phyloP scores from a whole-genome alignment of 805 yeast species.

The Wickerhamiella kazuoi region DNA sequence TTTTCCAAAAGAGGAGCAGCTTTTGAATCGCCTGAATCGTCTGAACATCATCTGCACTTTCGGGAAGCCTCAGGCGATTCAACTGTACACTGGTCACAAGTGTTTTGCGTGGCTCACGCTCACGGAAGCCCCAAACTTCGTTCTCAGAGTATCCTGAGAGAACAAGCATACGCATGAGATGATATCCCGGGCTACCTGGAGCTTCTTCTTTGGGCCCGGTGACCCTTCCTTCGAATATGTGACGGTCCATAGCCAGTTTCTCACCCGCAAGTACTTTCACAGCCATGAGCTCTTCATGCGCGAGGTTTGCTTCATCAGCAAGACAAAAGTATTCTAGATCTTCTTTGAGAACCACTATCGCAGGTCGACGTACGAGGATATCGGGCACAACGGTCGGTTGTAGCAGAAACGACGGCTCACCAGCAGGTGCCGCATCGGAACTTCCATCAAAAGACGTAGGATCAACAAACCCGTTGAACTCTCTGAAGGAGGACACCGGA shows the following conservation, averaged over 20 bases:
- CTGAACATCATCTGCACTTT: slow-evolving; percentile 6
- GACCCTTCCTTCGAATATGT: slow-evolving; percentile 37
- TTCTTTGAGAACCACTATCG: slow-evolving; percentile 80
- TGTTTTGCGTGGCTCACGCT: slow-evolving; percentile 73
- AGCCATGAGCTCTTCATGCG: slow-evolving; percentile 40
- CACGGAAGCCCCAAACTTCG: slow-evolving; percentile 75
- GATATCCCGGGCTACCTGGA: slow-evolving; percentile 79
- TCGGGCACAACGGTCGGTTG: slow-evolving; percentile 22
- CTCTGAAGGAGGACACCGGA: slow-evolving; percentile 9
- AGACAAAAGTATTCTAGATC: slow-evolving; percentile 88
- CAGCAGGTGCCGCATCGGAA: slow-evolving; percentile 14
- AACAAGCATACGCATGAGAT: slow-evolving; percentile 84
- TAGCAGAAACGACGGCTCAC: slow-evolving; percentile 4
- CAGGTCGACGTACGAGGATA: slow-evolving; percentile 62
- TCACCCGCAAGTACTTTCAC: slow-evolving; percentile 63
- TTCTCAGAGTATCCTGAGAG: slow-evolving; percentile 58
- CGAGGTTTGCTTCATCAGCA: slow-evolving; percentile 44
- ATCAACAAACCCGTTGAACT: slow-evolving; percentile 8
- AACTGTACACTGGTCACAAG: slow-evolving; percentile 72
- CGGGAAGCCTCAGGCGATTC: slow-evolving; percentile 27
- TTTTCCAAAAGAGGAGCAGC: slow-evolving; percentile 81
- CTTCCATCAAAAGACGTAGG: slow-evolving; percentile 2
- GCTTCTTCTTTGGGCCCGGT: slow-evolving; percentile 15
- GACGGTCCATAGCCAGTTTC: slow-evolving; percentile 34
- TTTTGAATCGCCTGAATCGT: slow-evolving; percentile 30